Evolutionary conservation across 192 early-diverging fungal genomes (phyloP).

Genomic region (Umbelopsis isabellina): DNA sequence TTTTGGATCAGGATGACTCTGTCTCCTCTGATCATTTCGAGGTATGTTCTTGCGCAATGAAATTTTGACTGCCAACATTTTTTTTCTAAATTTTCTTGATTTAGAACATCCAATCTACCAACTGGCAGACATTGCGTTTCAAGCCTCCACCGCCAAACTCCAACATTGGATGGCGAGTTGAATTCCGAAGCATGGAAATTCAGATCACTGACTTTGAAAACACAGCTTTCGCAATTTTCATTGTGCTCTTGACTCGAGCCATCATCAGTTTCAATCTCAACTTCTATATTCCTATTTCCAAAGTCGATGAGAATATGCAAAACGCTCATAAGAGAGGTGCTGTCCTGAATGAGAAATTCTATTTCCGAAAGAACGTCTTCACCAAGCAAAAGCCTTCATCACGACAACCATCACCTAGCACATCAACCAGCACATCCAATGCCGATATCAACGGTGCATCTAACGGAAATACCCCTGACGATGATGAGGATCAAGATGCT

Average conservation of each 20-base stretch:
- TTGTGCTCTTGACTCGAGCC: conserved; percentile 86
- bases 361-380: conserved; percentile 87
- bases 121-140: conserved; percentile 99
- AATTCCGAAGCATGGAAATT: conserved; percentile 96
- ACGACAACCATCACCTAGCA: conserved; percentile 15
- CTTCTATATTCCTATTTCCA: conserved; percentile 95
- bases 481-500: conserved; percentile 45
- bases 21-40: conserved; percentile 95
- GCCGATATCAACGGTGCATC: not conserved
- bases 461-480: not conserved
- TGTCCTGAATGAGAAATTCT: conserved; percentile 80
- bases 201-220: conserved; percentile 98
- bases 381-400: conserved; percentile 37
- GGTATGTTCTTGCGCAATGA: conserved; percentile 29
- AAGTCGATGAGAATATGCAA: conserved; percentile 96
- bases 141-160: conserved; percentile 94
- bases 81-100: not conserved
- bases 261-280: conserved; percentile 89
- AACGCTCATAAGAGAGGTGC: conserved; percentile 86
- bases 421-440: not conserved
- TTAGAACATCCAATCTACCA: conserved; percentile 96
- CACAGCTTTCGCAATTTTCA: conserved; percentile 93
- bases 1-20: conserved; percentile 85
- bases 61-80: not conserved
- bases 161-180: conserved; percentile 96